Conservation (phyloP, 768 basidiomycete species). For the Saitozyma sp. region DNA sequence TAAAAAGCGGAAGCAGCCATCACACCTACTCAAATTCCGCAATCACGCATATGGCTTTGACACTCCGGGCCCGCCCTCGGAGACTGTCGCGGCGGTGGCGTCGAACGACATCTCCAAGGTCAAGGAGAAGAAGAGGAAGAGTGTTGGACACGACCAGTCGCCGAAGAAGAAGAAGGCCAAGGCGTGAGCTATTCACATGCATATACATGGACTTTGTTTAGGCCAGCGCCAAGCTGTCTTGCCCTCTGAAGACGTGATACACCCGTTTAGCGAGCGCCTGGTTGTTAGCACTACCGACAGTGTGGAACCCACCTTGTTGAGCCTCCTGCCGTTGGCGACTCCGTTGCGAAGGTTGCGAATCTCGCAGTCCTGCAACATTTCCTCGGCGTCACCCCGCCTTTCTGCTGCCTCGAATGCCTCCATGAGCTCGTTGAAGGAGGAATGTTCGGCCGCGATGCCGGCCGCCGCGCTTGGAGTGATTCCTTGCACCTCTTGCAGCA, state of each 20-base stretch:
- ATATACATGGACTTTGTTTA: constrained; percentile 3
- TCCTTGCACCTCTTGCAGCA: constrained; percentile 50
- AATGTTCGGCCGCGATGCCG: constrained; percentile 41
- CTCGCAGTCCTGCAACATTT: constrained; percentile 42
- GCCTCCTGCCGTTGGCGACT: constrained; percentile 27
- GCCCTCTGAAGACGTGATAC: constrained; percentile 34
- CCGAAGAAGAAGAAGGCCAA: constrained; percentile 30
- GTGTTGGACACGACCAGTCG: constrained; percentile 6
- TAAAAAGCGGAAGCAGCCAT: constrained; percentile 39
- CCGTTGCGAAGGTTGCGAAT: constrained; percentile 35
- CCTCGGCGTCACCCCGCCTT: constrained; percentile 26
- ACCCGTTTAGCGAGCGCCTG: constrained; percentile 37
- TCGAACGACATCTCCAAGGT: background rate
- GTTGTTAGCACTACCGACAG: too few species aligned
- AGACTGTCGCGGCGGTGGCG: background rate
- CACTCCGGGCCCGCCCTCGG: constrained; percentile 27
- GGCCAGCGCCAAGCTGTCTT: constrained; percentile 42
- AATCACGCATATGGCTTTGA: constrained; percentile 43
- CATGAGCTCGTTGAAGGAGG: constrained; percentile 46
- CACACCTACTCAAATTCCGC: constrained; percentile 48
- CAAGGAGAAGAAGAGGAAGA: constrained; percentile 26
- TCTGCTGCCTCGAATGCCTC: constrained; percentile 44
- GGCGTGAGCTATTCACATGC: constrained; percentile 8
- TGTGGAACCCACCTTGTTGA: constrained; percentile 16
- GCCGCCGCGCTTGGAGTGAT: constrained; percentile 45